phyloP scores from a whole-genome alignment of 2,329 filamentous ascomycete genomes.

The Dactylonectria macrodidyma region DNA sequence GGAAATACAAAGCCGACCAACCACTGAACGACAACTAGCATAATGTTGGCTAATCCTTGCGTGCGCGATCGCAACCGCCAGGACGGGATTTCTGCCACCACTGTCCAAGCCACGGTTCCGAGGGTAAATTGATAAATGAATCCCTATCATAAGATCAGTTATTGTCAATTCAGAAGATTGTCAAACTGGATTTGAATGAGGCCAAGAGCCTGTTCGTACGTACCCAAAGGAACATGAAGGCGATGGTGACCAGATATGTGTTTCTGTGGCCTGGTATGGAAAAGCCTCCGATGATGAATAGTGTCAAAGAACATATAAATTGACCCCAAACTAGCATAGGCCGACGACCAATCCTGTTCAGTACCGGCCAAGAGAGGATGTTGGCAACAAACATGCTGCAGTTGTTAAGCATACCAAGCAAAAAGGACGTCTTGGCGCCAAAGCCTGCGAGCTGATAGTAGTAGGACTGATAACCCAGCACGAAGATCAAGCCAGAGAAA shows the following conservation, averaged over 20 bases:
- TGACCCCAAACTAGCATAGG: conserved; percentile 23
- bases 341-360: conserved; percentile 14
- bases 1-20: conserved; percentile 20
- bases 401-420: conserved; percentile 21
- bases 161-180: neutral
- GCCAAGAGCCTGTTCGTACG: neutral
- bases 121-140: conserved; percentile 21
- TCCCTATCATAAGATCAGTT: neutral
- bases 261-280: conserved; percentile 6
- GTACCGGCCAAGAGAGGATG: conserved; percentile 21
- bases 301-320: conserved; percentile 1
- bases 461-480: conserved; percentile 21
- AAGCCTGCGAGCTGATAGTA: conserved; percentile 22
- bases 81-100: conserved; percentile 20
- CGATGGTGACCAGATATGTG: conserved; percentile 13
- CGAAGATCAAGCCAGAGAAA: conserved; percentile 14
- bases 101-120: conserved; percentile 20
- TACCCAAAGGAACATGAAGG: conserved; percentile 26
- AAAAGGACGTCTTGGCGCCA: conserved; percentile 5
- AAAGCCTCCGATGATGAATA: conserved; percentile 15
- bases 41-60: conserved; percentile 16
- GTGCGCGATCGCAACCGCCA: conserved; percentile 21
- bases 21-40: conserved; percentile 15
- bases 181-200: neutral
- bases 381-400: conserved; percentile 24